Conservation (phyloP, 257 asterid species). For the Solanum virginianum region DNA sequence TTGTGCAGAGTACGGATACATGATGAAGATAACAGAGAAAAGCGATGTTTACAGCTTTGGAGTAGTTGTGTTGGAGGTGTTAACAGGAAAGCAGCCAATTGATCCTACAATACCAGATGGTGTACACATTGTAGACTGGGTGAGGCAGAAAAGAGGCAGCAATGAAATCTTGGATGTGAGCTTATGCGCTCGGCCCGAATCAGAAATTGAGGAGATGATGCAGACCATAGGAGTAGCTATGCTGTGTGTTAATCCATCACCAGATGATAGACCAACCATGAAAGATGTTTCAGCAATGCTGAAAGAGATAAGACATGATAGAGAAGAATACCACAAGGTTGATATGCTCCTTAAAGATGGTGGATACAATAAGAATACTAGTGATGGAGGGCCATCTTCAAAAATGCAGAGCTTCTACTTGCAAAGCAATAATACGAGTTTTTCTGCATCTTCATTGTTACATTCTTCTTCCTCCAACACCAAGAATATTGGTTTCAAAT, state of each 20-base stretch:
- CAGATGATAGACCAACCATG: slow-evolving; percentile 76
- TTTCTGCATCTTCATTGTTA: slow-evolving; percentile 58
- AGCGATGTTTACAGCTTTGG: slow-evolving; percentile 83
- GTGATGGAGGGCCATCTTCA: slow-evolving; percentile 36
- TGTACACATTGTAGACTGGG: slow-evolving; percentile 80
- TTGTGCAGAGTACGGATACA: slow-evolving; percentile 70
- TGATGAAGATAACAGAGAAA: slow-evolving; percentile 70
- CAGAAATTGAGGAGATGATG: slow-evolving; percentile 65
- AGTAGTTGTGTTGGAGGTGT: slow-evolving; percentile 66
- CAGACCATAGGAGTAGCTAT: slow-evolving; percentile 79
- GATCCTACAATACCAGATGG: slow-evolving; percentile 82
- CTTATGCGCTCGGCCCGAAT: slow-evolving; percentile 32
- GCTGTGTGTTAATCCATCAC: slow-evolving; percentile 59
- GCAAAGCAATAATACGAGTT: slow-evolving; percentile 47
- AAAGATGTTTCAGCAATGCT: slow-evolving; percentile 80
- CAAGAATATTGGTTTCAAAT: slow-evolving; percentile 23
- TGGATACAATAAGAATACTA: slow-evolving; percentile 7
- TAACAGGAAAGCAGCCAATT: slow-evolving; percentile 71
- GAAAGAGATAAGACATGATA: slow-evolving; percentile 58
- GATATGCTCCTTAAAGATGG: slow-evolving; percentile 29
- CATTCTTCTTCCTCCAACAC: slow-evolving; percentile 36
- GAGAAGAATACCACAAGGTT: slow-evolving; percentile 40
- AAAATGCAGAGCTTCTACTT: slow-evolving; percentile 32
- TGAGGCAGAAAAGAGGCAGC: slow-evolving; percentile 36
- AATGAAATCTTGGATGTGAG: slow-evolving; percentile 37